Evolutionary conservation across 805 yeast species (phyloP).

Genomic region (Phaffomyces thermotolerans): DNA sequence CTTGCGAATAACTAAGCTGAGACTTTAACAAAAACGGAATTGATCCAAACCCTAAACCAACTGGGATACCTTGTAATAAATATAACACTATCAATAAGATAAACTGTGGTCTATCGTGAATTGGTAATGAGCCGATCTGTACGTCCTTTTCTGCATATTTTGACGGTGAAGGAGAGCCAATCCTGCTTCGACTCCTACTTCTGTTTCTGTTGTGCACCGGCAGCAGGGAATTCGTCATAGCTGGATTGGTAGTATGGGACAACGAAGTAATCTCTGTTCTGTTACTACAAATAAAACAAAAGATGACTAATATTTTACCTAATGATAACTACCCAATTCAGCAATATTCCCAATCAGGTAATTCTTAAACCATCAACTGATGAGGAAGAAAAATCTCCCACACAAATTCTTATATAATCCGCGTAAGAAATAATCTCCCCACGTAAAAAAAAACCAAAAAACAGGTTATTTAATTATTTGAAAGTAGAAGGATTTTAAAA

Average conservation of each 20-base stretch:
- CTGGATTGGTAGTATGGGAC: not conserved
- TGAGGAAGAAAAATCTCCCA: not conserved
- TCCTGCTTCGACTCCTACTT: constrained; percentile 2
- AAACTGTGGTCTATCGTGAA: constrained; percentile 67
- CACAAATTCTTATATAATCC: constrained; percentile 1
- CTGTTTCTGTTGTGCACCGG: constrained; percentile 7
- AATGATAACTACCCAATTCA: not conserved
- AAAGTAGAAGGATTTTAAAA: not conserved
- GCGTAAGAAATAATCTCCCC: constrained; percentile 1
- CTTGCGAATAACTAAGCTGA: constrained; percentile 75
- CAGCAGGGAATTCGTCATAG: constrained; percentile 2
- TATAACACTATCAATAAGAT: constrained; percentile 65
- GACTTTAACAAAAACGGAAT: constrained; percentile 85
- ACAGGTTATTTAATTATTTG: not conserved
- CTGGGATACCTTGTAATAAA: constrained; percentile 92
- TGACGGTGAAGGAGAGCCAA: not conserved
- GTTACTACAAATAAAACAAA: too few relatives aligned
- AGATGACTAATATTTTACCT: not conserved
- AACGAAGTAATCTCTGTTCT: too few relatives aligned
- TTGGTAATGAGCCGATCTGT: constrained; percentile 19
- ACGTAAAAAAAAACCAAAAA: constrained; percentile 1
- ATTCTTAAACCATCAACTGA: not conserved
- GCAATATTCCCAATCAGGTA: not conserved
- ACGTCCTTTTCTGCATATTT: constrained; percentile 1
- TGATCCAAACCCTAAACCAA: constrained; percentile 91